A percentile compares a stretch with the other conserved stretches of the same genome.
Evolutionary conservation across 495 filamentous ascomycete species (phyloP).

Genomic region (Amorphotheca resinae): DNA sequence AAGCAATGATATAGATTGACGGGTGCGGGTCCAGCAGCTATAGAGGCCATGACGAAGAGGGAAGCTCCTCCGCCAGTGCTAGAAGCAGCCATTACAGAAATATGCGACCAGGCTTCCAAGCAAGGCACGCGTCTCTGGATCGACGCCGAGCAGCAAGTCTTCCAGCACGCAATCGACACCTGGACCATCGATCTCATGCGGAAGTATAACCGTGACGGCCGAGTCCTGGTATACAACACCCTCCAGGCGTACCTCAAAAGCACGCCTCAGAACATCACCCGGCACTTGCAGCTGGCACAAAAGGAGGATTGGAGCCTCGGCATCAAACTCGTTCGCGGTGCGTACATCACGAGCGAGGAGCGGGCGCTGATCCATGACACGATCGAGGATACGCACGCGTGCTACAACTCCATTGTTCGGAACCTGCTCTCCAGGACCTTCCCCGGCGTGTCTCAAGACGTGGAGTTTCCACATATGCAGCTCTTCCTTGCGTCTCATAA

Average conservation of each 20-base stretch:
- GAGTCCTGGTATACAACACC: slow-evolving; percentile 56
- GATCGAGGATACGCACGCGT: slow-evolving; percentile 64
- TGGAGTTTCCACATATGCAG: slow-evolving; percentile 47
- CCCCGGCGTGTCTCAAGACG: slow-evolving; percentile 34
- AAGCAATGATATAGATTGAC: slow-evolving; percentile 32
- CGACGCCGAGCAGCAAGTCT: slow-evolving; percentile 75
- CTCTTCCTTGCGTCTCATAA: slow-evolving; percentile 90
- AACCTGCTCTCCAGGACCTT: slow-evolving; percentile 35
- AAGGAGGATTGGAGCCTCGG: slow-evolving; percentile 66
- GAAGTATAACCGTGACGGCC: slow-evolving; percentile 61
- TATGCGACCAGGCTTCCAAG: slow-evolving; percentile 63
- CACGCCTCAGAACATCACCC: slow-evolving; percentile 48
- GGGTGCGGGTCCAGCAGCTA: slow-evolving; percentile 70
- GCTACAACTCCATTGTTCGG: slow-evolving; percentile 52
- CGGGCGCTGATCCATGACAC: slow-evolving; percentile 65
- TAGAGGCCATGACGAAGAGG: slow-evolving; percentile 47
- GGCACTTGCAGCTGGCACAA: slow-evolving; percentile 52
- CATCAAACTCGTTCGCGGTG: slow-evolving; percentile 84
- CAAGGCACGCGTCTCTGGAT: slow-evolving; percentile 70
- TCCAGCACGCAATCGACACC: slow-evolving; percentile 72
- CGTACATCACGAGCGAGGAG: slow-evolving; percentile 73
- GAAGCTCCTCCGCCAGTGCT: slow-evolving; percentile 48
- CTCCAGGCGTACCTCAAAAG: slow-evolving; percentile 83
- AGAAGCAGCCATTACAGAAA: slow-evolving; percentile 52
- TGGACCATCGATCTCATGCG: slow-evolving; percentile 75